Evolutionary conservation across 1,284 basidiomycete species (phyloP).

Genomic region (Cryptococcus floricola): DNA sequence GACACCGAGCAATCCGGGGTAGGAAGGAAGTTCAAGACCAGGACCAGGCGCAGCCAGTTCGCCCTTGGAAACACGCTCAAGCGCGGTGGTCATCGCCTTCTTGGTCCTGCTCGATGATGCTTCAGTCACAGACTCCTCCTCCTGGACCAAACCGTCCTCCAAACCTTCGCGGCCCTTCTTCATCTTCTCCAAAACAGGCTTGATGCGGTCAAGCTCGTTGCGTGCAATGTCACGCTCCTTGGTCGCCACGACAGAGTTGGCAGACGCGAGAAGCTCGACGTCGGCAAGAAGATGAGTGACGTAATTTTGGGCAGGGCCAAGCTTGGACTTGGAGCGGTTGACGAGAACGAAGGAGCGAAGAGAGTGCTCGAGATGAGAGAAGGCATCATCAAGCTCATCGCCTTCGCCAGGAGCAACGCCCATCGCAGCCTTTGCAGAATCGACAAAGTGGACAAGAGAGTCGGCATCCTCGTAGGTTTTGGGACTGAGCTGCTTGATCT

Average conservation of each 20-base stretch:
- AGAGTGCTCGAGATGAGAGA: constrained; percentile 85
- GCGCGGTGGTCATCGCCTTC: constrained; percentile 62
- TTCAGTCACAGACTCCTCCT: constrained; percentile 73
- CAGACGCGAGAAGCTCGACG: constrained; percentile 76
- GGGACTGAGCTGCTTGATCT: constrained; percentile 89
- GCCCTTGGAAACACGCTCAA: constrained; percentile 75
- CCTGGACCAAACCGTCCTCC: constrained; percentile 70
- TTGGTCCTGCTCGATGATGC: constrained; percentile 59
- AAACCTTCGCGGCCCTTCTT: constrained; percentile 66
- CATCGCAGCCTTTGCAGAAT: constrained; percentile 60
- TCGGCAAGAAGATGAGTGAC: constrained; percentile 83
- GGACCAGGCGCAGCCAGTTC: constrained; percentile 56
- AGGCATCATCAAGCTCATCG: constrained; percentile 62
- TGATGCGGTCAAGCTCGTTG: constrained; percentile 64
- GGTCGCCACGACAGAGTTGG: constrained; percentile 82
- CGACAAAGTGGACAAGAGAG: constrained; percentile 97
- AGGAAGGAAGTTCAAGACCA: constrained; percentile 62
- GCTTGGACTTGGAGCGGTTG: constrained; percentile 92
- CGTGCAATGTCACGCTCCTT: constrained; percentile 72
- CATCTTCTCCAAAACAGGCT: constrained; percentile 85
- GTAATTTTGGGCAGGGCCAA: constrained; percentile 92
- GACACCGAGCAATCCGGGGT: constrained; percentile 79
- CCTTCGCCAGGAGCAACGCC: constrained; percentile 37
- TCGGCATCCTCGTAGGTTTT: constrained; percentile 84
- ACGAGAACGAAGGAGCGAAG: constrained; percentile 92